phyloP scores from a whole-genome alignment of 352 stramenopile genomes.

The Pythium brachiatum region DNA sequence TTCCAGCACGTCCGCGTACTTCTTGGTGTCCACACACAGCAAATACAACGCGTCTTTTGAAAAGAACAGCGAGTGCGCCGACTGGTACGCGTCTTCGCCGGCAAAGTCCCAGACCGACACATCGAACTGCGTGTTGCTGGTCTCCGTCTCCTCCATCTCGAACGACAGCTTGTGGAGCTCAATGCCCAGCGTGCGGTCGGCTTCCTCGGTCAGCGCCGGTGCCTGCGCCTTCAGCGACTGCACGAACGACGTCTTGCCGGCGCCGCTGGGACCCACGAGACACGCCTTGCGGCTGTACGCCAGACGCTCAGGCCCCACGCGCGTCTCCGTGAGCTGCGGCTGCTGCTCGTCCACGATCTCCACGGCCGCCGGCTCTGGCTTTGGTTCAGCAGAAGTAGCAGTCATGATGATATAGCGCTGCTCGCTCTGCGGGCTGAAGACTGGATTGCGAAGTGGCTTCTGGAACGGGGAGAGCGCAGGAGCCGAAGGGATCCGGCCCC shows the following conservation, averaged over 20 bases:
- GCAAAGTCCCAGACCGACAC: conserved; percentile 26
- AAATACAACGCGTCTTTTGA: conserved; percentile 21
- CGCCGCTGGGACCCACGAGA: conserved; percentile 32
- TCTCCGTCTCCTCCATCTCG: conserved; percentile 12
- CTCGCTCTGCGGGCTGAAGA: neutral
- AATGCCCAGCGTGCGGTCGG: conserved; percentile 33
- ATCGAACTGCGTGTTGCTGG: conserved; percentile 13
- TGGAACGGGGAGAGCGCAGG: neutral
- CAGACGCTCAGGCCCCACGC: conserved; percentile 10
- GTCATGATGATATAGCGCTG: neutral
- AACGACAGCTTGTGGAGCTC: conserved; percentile 30
- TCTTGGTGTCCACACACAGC: conserved; percentile 16
- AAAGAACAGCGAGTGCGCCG: conserved; percentile 25
- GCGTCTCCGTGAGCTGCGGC: neutral
- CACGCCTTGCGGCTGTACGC: conserved; percentile 35
- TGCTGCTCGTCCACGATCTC: conserved; percentile 1
- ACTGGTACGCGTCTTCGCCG: conserved; percentile 21
- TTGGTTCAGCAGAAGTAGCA: neutral
- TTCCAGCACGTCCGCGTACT: conserved; percentile 12
- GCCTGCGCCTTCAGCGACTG: conserved; percentile 23
- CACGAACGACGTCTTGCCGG: conserved; percentile 34
- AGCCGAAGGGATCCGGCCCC: neutral
- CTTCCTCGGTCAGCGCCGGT: conserved; percentile 14
- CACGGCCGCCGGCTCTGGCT: no score
- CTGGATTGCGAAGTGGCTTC: neutral